Percentiles rank a stretch among this genome's conserved stretches.
phyloP scores from a whole-genome alignment of 2,329 filamentous ascomycete genomes.

The Monosporascus sp. region DNA sequence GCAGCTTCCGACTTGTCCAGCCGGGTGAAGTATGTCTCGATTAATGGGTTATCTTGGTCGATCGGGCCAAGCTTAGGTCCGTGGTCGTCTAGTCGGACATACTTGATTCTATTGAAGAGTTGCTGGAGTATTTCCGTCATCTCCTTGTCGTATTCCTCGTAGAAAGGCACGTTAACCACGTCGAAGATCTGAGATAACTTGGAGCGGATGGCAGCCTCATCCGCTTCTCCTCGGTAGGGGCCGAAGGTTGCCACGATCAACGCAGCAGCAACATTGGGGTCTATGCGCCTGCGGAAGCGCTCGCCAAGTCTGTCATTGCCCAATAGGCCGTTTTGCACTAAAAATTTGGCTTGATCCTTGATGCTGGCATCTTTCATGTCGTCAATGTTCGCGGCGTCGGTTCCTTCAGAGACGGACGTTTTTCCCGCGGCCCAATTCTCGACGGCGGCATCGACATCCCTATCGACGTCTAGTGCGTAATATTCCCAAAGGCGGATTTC shows the following conservation, averaged over 20 bases:
- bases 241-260: conserved; percentile 64
- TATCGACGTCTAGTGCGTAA: conserved; percentile 77
- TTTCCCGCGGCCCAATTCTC: conserved; percentile 65
- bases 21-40: conserved; percentile 93
- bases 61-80: conserved; percentile 83
- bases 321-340: conserved; percentile 63
- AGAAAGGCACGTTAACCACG: conserved; percentile 80
- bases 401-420: conserved; percentile 46
- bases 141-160: conserved; percentile 87
- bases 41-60: conserved; percentile 69
- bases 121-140: conserved; percentile 80
- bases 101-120: conserved; percentile 90
- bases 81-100: conserved; percentile 85
- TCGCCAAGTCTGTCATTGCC: conserved; percentile 73
- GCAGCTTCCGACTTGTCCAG: conserved; percentile 76
- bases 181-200: conserved; percentile 65
- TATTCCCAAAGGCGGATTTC: conserved; percentile 86
- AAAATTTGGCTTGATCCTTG: conserved; percentile 53
- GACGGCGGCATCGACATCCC: conserved; percentile 62
- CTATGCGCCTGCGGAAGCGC: conserved; percentile 66
- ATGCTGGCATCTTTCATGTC: conserved; percentile 41
- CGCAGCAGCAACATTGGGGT: conserved; percentile 65
- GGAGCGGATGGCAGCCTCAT: conserved; percentile 47
- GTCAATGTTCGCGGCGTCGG: conserved; percentile 33
- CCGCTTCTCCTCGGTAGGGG: conserved; percentile 52